Evolutionary conservation across 306 rosid genomes (phyloP).

Genomic region (Rosa multiflora): DNA sequence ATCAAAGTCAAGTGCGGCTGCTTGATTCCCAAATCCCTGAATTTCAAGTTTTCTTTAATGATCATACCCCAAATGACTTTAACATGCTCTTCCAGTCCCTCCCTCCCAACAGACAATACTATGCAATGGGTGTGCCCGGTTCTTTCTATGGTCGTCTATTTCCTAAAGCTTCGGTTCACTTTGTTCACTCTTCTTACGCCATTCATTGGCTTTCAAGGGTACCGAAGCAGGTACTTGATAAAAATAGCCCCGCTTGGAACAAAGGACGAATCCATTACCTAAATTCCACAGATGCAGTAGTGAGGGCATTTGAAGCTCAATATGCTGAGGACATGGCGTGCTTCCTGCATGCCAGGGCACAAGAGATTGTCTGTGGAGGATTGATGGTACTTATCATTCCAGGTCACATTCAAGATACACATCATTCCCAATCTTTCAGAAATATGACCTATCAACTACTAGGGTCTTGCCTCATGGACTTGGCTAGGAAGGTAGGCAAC

Average conservation of each 20-base stretch:
- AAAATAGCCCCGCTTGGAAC: constrained; percentile 25
- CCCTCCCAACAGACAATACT: background rate
- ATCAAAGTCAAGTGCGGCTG: background rate
- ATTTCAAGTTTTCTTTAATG: constrained; percentile 35
- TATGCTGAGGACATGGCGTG: constrained; percentile 22
- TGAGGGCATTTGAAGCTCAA: constrained; percentile 26
- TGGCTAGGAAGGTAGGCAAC: constrained; percentile 30
- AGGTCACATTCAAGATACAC: constrained; percentile 7
- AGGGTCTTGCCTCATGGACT: constrained; percentile 31
- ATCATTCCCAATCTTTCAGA: constrained; percentile 7
- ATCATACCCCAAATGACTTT: constrained; percentile 11
- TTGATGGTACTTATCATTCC: constrained; percentile 20
- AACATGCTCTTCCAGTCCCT: constrained; percentile 22
- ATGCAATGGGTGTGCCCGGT: constrained; percentile 31
- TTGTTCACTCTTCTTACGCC: constrained; percentile 28
- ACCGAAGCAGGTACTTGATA: constrained; percentile 15
- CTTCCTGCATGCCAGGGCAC: background rate
- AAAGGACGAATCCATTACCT: constrained; percentile 4
- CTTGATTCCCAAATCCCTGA: background rate
- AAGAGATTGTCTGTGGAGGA: constrained; percentile 12
- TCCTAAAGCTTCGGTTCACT: constrained; percentile 25
- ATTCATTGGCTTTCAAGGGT: constrained; percentile 33
- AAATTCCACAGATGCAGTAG: constrained; percentile 11
- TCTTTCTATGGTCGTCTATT: constrained; percentile 21
- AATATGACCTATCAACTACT: background rate